A percentile compares a stretch with the other conserved stretches of the same genome.
phyloP scores from a whole-genome alignment of 257 asterid species.

The Nicotiana knightiana region DNA sequence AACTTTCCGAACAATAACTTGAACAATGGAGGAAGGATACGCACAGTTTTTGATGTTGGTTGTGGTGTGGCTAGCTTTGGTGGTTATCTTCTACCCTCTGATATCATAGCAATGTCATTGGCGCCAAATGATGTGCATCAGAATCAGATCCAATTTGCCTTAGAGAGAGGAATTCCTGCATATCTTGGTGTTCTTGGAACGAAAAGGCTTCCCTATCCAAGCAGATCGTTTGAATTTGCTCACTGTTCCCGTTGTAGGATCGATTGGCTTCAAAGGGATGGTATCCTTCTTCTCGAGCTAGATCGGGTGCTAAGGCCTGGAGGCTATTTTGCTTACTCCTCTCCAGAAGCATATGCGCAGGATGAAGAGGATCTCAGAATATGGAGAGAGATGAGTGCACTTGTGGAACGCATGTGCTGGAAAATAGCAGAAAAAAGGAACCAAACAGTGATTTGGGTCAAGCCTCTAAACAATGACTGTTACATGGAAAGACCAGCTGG shows the following conservation, averaged over 20 bases:
- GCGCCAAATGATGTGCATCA: conserved; percentile 97
- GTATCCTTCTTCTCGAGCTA: conserved; percentile 87
- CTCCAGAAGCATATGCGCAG: conserved; percentile 96
- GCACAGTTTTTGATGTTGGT: conserved; percentile 88
- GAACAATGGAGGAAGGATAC: conserved; percentile 71
- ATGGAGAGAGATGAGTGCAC: conserved; percentile 83
- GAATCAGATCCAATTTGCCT: conserved; percentile 92
- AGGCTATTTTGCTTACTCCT: conserved; percentile 92
- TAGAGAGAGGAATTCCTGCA: conserved; percentile 97
- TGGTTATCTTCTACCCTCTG: conserved; percentile 86
- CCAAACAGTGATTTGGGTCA: conserved; percentile 93
- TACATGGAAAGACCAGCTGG: conserved; percentile 66
- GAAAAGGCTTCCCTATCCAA: conserved; percentile 90
- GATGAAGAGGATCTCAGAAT: conserved; percentile 87
- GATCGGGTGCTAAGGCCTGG: conserved; percentile 91
- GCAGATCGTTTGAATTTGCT: conserved; percentile 90
- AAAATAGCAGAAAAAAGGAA: conserved; percentile 66
- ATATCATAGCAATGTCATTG: conserved; percentile 77
- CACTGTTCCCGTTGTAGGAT: conserved; percentile 97
- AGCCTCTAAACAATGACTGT: conserved; percentile 81
- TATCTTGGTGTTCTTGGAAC: conserved; percentile 97
- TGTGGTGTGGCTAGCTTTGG: conserved; percentile 99
- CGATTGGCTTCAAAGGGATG: conserved; percentile 95
- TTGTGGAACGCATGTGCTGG: conserved; percentile 95
- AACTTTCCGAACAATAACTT: conserved; percentile 56